Evolutionary conservation across 495 filamentous ascomycete species (phyloP), one percentile per base, ranked within the genome.

Genomic region (Daldinia vernicosa): DNA sequence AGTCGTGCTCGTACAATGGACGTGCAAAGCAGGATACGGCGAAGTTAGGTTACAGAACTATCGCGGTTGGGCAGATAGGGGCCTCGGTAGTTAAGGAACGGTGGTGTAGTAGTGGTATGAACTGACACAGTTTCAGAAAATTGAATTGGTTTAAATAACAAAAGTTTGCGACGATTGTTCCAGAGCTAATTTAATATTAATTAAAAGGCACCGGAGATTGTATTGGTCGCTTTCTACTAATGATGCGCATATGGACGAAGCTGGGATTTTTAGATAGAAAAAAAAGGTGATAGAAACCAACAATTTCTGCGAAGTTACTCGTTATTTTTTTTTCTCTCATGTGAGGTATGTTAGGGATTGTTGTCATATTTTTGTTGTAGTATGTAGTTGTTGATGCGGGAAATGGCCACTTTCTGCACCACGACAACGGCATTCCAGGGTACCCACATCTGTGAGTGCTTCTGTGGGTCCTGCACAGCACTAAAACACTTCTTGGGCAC

Each of bases 331-430:
- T 37, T 54, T 43, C 24, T 39, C 17, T 60, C 45, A 45, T 19
- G 54, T 60, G 39, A n/a, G n/a, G n/a, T n/a, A n/a, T n/a, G n/a
- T n/a, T n/a, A n/a, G n/a, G n/a, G 45, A 63, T 71, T 67, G 64
- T 72, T 72, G 69, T 72, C 53, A 72, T 63, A 67, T 67, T 66
- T 30, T 50, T 59, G n/a, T n/a, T n/a, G n/a, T n/a, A n/a, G 24
- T 53, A n/a, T 30, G n/a, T 27, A 24, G 17, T 61, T 72, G 70
- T 72, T 72, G 70, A 72, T 72, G 70, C 64, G 56, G 70, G 70
- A 72, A 67, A 72, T 68, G 61, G 65, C 40, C 52, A 61, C 33
- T 15, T 17, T 26, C 68, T 71, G 68, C 68, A 71, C 70, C 70
- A 73, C 32, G 66, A 73, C 70, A 73, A 73, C 70, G 56, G 61